Evolutionary conservation across 345 rosid species (phyloP), one percentile per base, ranked within the genome.

Genomic region (Turnera subulata): DNA sequence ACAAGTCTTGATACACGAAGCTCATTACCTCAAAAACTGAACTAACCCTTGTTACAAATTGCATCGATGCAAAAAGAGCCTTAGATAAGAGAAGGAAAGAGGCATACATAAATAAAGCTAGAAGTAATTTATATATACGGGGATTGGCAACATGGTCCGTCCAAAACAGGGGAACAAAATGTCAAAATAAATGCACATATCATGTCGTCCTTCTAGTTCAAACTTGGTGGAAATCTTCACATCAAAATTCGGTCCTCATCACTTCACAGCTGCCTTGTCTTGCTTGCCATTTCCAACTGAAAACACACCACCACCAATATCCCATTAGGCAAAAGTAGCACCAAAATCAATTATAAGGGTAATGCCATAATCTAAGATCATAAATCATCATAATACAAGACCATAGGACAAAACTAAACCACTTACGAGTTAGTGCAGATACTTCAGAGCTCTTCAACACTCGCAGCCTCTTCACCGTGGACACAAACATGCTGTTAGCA

Each of bases 401-500:
- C 35, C 4, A 8, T 29, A 29, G 4, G 4, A 32, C 25, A 23
- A 26, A 25, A 50, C 1, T 14, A 9, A 42, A 54, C 17, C 14
- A 64, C 85, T 74, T 50, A 77, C 89, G 50, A 72, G 66, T 70
- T 29, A 77, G 50, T 0, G 76, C 74, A 48, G 88, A 78, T 54
- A 87, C 78, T 49, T 85, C 95, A 11, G 92, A 77, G 80, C 79
- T 87, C 80, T 85, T 93, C 79, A 89, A 71, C 59, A 85, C 90
- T 2, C 97, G 91, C 53, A 93, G 76, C 76, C 99, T 85, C 85
- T 82, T 93, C 68, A 85, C 97, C 0, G 90, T 80, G 6, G 96
- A 84, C 32, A 80, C 91, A 76, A 93, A 93, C 97, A 89, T 89
- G 73, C 99, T 93, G 84, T 74, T n/a, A n/a, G n/a, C n/a, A n/a